Conservation (phyloP, 345 rosid genomes). For the Euphorbia pulcherrima region DNA sequence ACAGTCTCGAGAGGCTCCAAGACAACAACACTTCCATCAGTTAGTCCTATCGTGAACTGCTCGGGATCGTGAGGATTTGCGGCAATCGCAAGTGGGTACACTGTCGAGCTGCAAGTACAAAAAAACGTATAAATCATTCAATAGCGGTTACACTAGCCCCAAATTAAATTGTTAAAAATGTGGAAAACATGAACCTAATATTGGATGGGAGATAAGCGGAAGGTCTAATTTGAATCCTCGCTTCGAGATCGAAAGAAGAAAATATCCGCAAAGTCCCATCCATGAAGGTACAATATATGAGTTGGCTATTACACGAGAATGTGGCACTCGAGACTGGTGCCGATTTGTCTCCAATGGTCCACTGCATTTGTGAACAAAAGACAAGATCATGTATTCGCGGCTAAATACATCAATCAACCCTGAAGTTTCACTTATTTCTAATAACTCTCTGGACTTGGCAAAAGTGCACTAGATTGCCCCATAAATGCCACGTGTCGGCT, state of each 20-base stretch:
- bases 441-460: too few relatives aligned
- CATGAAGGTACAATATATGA: constrained; percentile 45
- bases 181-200: constrained; percentile 4
- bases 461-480: too few relatives aligned
- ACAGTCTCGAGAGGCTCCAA: constrained; percentile 58
- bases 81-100: constrained; percentile 51
- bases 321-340: constrained; percentile 51
- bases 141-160: not conserved
- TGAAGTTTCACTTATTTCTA: too few relatives aligned
- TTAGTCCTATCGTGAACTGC: constrained; percentile 60
- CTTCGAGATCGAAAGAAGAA: constrained; percentile 36
- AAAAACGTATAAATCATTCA: not conserved
- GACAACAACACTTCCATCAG: constrained; percentile 59
- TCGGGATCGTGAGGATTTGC: constrained; percentile 72
- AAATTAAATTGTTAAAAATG: not conserved
- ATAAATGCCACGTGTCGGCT: too few relatives aligned
- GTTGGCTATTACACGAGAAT: constrained; percentile 61
- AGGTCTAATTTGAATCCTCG: constrained; percentile 19
- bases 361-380: constrained; percentile 29
- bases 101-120: constrained; percentile 15
- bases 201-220: constrained; percentile 17
- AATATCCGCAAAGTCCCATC: constrained; percentile 59
- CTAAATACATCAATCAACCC: too few relatives aligned
- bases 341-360: constrained; percentile 51
- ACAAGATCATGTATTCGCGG: not conserved